Evolutionary conservation across 345 rosid species (phyloP).

Genomic region (Limnanthes douglasii): DNA sequence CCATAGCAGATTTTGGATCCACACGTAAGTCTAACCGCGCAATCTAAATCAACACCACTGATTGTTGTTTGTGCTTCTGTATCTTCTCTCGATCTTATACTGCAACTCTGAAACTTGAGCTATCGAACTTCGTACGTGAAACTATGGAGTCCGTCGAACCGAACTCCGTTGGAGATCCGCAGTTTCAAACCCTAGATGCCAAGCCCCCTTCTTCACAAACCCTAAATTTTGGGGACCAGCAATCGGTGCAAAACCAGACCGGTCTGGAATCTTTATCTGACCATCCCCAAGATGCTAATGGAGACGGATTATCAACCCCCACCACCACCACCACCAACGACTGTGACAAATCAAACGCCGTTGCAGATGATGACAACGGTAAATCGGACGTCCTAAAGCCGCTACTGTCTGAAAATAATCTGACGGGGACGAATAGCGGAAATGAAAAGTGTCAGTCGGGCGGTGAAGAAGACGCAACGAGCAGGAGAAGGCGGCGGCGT

Average conservation of each 20-base stretch:
- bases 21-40: too few relatives aligned
- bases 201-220: slow-evolving; percentile 6
- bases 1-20: too few relatives aligned
- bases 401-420: slow-evolving; percentile 44
- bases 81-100: too few relatives aligned
- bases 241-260: too few relatives aligned
- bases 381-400: slow-evolving; percentile 22
- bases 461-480: slow-evolving; percentile 85
- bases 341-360: slow-evolving; percentile 3
- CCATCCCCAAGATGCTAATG: slow-evolving; percentile 2
- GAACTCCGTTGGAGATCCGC: slow-evolving; percentile 7
- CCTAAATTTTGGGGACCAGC: slow-evolving; percentile 5
- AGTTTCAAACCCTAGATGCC: slow-evolving; percentile 13
- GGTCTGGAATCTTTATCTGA: too few relatives aligned
- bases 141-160: slow-evolving; percentile 23
- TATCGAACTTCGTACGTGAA: too few relatives aligned
- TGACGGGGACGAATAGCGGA: slow-evolving; percentile 43
- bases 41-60: too few relatives aligned
- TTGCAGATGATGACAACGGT: slow-evolving; percentile 1
- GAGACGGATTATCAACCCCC: slow-evolving; percentile 9
- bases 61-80: too few relatives aligned
- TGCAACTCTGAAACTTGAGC: too few relatives aligned
- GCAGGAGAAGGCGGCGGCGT: slow-evolving; percentile 55
- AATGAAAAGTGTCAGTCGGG: slow-evolving; percentile 58
- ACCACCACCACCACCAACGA: slow-evolving; percentile 7